phyloP scores from a whole-genome alignment of 2,329 filamentous ascomycete species.

The Aspergillus clavatus region DNA sequence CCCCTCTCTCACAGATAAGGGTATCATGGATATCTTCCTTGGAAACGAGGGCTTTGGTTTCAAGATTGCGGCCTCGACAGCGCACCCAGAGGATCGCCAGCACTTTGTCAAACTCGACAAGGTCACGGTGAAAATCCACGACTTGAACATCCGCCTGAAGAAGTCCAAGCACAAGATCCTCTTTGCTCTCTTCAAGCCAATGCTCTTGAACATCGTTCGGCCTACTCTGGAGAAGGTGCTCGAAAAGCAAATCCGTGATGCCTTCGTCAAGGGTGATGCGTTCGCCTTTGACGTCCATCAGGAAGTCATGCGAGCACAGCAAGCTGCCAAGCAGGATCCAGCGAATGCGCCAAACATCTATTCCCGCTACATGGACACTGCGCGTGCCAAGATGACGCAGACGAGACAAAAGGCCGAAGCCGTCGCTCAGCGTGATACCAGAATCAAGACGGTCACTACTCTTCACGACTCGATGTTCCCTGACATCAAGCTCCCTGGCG shows the following conservation, averaged over 20 bases:
- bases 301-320: constrained; percentile 70
- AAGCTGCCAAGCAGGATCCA: constrained; percentile 63
- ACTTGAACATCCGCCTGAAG: constrained; percentile 83
- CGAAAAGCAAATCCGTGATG: constrained; percentile 83
- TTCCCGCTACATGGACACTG: constrained; percentile 71
- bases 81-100: constrained; percentile 67
- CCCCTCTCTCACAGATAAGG: constrained; percentile 78
- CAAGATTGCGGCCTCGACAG: constrained; percentile 81
- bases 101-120: constrained; percentile 95
- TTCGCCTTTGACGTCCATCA: constrained; percentile 71
- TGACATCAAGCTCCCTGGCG: constrained; percentile 76
- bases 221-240: constrained; percentile 81
- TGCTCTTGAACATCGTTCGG: constrained; percentile 77
- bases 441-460: constrained; percentile 78
- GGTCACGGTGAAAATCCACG: constrained; percentile 73
- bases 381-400: constrained; percentile 67
- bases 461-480: constrained; percentile 91
- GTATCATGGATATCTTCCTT: constrained; percentile 82
- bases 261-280: constrained; percentile 69
- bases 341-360: constrained; percentile 78
- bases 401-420: constrained; percentile 72
- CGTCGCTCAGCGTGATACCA: constrained; percentile 55
- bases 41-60: constrained; percentile 86
- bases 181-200: constrained; percentile 78
- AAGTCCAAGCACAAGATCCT: constrained; percentile 93